Conservation (phyloP, 2,329 filamentous ascomycete genomes). For the Exophiala spinifera region DNA sequence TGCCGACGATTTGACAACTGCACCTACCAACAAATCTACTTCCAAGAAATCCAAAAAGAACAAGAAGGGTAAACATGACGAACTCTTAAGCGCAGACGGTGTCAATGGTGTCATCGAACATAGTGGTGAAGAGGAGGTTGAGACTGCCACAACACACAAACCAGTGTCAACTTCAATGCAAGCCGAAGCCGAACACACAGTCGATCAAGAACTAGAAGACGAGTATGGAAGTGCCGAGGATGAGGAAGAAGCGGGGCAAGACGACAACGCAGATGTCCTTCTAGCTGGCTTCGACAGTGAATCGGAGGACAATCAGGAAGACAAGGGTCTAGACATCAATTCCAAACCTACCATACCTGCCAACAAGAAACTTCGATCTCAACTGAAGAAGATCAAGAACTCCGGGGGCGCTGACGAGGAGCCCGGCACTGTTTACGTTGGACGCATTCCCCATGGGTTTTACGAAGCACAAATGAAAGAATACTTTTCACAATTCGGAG, state of each 20-base stretch:
- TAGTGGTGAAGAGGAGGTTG: constrained; percentile 21
- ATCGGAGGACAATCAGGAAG: constrained; percentile 46
- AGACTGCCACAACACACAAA: constrained; percentile 21
- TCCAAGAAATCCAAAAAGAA: constrained; percentile 29
- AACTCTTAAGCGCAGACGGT: constrained; percentile 33
- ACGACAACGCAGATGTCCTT: constrained; percentile 54
- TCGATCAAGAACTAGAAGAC: constrained; percentile 28
- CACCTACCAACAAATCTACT: constrained; percentile 29
- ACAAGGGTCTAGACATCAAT: constrained; percentile 47
- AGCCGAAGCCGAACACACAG: constrained; percentile 28
- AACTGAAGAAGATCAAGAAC: constrained; percentile 48
- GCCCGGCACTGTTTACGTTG: constrained; percentile 83
- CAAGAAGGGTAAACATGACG: constrained; percentile 38
- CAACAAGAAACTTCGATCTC: constrained; percentile 41
- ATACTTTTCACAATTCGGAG: constrained; percentile 92
- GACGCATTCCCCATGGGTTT: constrained; percentile 88
- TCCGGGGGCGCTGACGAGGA: constrained; percentile 46
- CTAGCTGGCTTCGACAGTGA: constrained; percentile 57
- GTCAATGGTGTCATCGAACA: constrained; percentile 36
- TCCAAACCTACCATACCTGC: constrained; percentile 44
- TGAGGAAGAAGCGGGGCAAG: constrained; percentile 38
- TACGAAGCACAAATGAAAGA: constrained; percentile 92
- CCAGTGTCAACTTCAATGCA: constrained; percentile 23
- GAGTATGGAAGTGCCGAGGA: constrained; percentile 33
- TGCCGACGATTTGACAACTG: constrained; percentile 49